These are phyloP conservation scores for Phytophthora cactorum DNA, from an alignment of 352 stramenopile species.

Conservation along the genomic window DNA sequence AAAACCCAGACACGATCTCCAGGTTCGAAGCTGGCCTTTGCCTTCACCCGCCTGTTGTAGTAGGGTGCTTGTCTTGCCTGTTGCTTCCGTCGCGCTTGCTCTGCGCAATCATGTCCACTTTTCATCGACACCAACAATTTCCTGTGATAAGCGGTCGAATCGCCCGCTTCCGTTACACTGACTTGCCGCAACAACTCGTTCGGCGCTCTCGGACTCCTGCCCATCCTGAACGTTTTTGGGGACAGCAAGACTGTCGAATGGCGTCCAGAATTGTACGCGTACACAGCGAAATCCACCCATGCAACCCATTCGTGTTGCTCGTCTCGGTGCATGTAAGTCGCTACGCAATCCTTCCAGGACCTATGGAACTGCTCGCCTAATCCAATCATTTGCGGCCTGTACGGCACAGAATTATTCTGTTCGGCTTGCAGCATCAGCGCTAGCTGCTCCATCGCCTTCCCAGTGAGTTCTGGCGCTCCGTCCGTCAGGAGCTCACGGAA, in stretches of 20 bases:
- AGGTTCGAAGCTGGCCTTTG: background rate
- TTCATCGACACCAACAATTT: background rate
- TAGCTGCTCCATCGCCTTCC: background rate
- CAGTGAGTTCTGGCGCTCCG: background rate
- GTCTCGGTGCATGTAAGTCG: background rate
- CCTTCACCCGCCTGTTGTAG: background rate
- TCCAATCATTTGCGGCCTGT: background rate
- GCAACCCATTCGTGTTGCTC: background rate
- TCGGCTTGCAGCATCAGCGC: background rate
- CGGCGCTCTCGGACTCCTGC: background rate
- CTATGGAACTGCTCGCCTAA: background rate
- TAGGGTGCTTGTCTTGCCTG: background rate
- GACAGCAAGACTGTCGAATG: background rate
- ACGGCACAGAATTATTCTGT: background rate
- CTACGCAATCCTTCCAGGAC: background rate
- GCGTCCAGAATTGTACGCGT: background rate
- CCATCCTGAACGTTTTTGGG: background rate
- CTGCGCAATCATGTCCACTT: background rate
- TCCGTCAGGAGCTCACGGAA: background rate
- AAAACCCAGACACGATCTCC: too few species aligned
- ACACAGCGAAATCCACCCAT: background rate
- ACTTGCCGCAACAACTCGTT: background rate
- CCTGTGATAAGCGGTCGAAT: background rate
- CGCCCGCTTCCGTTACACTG: background rate
- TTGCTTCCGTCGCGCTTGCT: background rate